Conservation (phyloP, 345 rosid genomes). For the Euphorbia peplus region DNA sequence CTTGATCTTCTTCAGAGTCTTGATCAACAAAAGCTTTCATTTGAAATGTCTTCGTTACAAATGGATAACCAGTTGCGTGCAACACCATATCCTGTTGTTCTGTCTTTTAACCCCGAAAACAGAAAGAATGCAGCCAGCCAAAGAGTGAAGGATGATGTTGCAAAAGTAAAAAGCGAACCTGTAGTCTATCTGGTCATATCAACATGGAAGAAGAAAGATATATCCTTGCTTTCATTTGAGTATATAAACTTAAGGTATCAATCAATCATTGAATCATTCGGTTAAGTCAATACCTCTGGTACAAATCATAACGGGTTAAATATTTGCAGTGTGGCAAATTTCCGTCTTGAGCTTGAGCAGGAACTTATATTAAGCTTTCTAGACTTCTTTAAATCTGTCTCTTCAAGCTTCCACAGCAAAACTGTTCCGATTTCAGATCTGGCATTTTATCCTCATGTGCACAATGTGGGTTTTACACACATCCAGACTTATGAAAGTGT, state of each 20-base stretch:
- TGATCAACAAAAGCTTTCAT: constrained; percentile 73
- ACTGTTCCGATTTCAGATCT: constrained; percentile 58
- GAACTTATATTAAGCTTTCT: constrained; percentile 65
- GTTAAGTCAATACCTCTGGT: constrained; percentile 7
- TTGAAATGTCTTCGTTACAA: constrained; percentile 70
- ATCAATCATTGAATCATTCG: constrained; percentile 13
- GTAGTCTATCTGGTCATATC: constrained; percentile 52
- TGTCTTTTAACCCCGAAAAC: constrained; percentile 63
- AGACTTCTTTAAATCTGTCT: constrained; percentile 57
- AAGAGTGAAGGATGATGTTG: constrained; percentile 41
- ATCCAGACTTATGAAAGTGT: constrained; percentile 24
- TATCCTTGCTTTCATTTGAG: constrained; percentile 73
- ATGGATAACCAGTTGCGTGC: constrained; percentile 74
- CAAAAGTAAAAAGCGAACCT: constrained; percentile 41
- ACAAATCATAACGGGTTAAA: constrained; percentile 23
- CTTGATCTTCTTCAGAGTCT: constrained; percentile 65
- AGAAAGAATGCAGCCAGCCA: constrained; percentile 42
- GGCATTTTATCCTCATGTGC: constrained; percentile 30
- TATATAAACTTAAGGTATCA: constrained; percentile 67
- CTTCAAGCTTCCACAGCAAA: constrained; percentile 56
- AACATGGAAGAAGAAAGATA: constrained; percentile 86
- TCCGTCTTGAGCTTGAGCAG: constrained; percentile 85
- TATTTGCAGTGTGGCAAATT: constrained; percentile 71
- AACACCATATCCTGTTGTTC: constrained; percentile 75
- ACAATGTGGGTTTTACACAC: constrained; percentile 35